Percentiles rank a stretch among this genome's conserved stretches.
phyloP scores from a whole-genome alignment of 1,284 basidiomycete genomes.

The Ganoderma multipileum region DNA sequence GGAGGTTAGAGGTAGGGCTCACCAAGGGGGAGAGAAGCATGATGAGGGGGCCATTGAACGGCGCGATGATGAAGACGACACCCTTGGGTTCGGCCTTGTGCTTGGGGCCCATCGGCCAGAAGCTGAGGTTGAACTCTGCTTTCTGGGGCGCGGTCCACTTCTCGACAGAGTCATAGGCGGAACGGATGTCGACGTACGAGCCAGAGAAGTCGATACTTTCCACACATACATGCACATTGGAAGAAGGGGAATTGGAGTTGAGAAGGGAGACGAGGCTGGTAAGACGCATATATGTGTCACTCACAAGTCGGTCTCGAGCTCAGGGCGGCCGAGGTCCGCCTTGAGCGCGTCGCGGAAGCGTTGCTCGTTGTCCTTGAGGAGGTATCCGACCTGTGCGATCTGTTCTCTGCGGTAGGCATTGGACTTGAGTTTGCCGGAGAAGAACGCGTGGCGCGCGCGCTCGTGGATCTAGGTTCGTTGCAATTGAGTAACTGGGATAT shows the following conservation, averaged over 20 bases:
- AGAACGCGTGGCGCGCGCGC: constrained; percentile 58
- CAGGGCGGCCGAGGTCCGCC: constrained; percentile 63
- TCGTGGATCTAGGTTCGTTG: constrained; percentile 56
- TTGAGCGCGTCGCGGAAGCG: constrained; percentile 61
- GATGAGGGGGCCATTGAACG: constrained; percentile 62
- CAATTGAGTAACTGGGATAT: background rate
- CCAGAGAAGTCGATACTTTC: constrained; percentile 62
- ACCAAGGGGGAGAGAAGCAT: constrained; percentile 60
- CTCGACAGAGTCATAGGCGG: constrained; percentile 69
- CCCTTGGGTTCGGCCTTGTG: constrained; percentile 82
- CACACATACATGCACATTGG: no score
- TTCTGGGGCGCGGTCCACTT: constrained; percentile 71
- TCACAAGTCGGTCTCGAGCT: constrained; percentile 63
- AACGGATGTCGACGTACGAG: constrained; percentile 64
- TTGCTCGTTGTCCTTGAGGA: constrained; percentile 69
- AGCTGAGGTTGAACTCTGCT: constrained; percentile 60
- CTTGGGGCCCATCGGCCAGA: constrained; percentile 59
- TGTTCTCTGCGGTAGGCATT: constrained; percentile 71
- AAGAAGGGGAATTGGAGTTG: no score
- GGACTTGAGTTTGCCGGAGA: constrained; percentile 64
- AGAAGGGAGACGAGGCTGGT: background rate
- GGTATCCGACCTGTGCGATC: constrained; percentile 68
- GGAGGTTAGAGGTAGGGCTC: constrained; percentile 22
- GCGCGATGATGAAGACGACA: constrained; percentile 64
- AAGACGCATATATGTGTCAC: constrained; percentile 13